A percentile compares a stretch with the other conserved stretches of the same genome.
Conservation (phyloP, 306 rosid species). For the Mimosa pudica region DNA sequence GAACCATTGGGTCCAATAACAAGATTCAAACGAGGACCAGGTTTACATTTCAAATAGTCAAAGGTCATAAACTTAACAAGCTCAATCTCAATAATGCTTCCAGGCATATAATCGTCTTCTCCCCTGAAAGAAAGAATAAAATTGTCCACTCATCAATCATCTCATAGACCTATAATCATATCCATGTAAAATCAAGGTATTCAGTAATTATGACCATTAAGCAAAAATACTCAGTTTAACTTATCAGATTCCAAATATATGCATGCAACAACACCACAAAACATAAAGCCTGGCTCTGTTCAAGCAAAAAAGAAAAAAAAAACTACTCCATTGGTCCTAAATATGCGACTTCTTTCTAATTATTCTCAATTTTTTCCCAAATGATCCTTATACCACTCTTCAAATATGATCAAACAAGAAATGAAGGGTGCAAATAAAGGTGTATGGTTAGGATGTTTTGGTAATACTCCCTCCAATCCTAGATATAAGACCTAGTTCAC, state of each 20-base stretch:
- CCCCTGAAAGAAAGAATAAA: slow-evolving; percentile 62
- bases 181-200: neutral
- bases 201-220: neutral
- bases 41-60: slow-evolving; percentile 75
- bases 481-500: no score
- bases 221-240: neutral
- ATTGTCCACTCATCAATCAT: slow-evolving; percentile 26
- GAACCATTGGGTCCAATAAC: slow-evolving; percentile 97
- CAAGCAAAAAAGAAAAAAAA: neutral
- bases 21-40: slow-evolving; percentile 85
- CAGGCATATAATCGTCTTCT: slow-evolving; percentile 94
- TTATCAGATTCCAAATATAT: neutral
- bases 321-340: no score
- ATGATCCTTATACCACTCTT: neutral
- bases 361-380: neutral
- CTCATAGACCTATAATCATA: neutral
- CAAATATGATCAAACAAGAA: no score
- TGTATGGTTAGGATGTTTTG: no score
- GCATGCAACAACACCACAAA: no score
- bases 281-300: neutral
- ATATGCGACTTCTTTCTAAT: no score
- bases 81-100: slow-evolving; percentile 88
- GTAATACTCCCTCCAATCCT: no score
- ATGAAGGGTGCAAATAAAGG: no score
- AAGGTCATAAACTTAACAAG: slow-evolving; percentile 91